Evolutionary conservation across 2,329 filamentous ascomycete species (phyloP).

Genomic region (Ciborinia camelliae): DNA sequence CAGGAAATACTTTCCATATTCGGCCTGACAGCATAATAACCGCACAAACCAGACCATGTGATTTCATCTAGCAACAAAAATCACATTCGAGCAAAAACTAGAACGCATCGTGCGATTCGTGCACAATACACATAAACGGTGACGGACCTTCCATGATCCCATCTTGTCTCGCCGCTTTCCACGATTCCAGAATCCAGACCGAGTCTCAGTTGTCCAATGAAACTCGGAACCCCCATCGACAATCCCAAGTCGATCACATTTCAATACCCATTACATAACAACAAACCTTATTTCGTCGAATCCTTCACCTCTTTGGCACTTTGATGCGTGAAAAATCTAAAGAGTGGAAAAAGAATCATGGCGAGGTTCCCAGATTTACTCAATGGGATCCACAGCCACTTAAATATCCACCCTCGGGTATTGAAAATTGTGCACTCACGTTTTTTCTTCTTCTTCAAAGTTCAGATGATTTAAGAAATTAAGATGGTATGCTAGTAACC

Average conservation of each 20-base stretch:
- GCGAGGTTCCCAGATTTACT: not conserved
- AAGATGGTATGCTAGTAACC: not conserved
- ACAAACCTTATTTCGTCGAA: not conserved
- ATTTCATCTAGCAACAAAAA: constrained; percentile 8
- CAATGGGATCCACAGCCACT: not conserved
- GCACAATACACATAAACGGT: too few relatives aligned
- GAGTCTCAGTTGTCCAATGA: not conserved
- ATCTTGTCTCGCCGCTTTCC: not conserved
- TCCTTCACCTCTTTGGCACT: not conserved
- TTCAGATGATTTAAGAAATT: not conserved
- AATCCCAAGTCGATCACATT: constrained; percentile 2
- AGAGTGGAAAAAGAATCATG: constrained; percentile 6
- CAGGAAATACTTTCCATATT: not conserved
- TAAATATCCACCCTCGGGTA: not conserved
- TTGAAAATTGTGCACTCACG: not conserved
- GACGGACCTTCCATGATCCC: not conserved
- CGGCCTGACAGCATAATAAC: not conserved
- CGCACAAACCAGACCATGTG: not conserved
- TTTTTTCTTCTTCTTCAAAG: not conserved
- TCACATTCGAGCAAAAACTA: not conserved
- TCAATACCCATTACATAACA: constrained; percentile 9
- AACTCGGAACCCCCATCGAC: not conserved
- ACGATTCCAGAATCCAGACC: not conserved
- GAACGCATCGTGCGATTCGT: constrained; percentile 4
- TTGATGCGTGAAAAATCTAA: not conserved